These are phyloP conservation scores for Chlorophyllum brunneum DNA, from an alignment of 768 basidiomycete species.

Conservation along the genomic window DNA sequence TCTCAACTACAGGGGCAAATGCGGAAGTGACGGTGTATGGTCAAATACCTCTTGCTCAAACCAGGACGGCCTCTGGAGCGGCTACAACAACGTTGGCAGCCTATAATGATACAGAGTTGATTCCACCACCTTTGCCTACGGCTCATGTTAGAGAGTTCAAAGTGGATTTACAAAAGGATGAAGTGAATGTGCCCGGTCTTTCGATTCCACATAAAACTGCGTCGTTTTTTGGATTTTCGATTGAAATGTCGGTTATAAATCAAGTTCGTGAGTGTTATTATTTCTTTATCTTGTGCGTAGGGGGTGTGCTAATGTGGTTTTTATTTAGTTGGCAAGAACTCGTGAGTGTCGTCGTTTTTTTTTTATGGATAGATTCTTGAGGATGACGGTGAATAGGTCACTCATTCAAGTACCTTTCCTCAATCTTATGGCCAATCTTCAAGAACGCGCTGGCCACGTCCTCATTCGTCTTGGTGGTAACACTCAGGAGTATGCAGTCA, in stretches of 20 bases:
- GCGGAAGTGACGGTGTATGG: conserved; percentile 29
- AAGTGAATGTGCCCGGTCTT: conserved; percentile 26
- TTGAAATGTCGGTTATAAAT: conserved; percentile 71
- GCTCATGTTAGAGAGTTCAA: conserved; percentile 38
- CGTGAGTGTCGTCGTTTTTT: conserved; percentile 28
- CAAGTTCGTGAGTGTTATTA: conserved; percentile 48
- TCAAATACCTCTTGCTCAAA: conserved; percentile 26
- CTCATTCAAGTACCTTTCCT: conserved; percentile 59
- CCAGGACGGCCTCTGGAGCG: conserved; percentile 3
- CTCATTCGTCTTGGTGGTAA: conserved; percentile 74
- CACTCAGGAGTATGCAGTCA: conserved; percentile 63
- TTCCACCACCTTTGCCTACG: conserved; percentile 47
- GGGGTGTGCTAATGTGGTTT: not conserved
- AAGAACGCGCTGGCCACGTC: conserved; percentile 56
- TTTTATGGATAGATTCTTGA: not conserved
- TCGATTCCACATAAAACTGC: conserved; percentile 40
- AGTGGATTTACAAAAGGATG: conserved; percentile 36
- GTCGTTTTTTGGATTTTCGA: conserved; percentile 69
- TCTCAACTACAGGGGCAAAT: not conserved
- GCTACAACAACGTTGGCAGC: conserved; percentile 34
- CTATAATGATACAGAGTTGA: conserved; percentile 48
- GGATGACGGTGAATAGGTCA: conserved; percentile 29
- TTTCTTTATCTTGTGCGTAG: conserved; percentile 9
- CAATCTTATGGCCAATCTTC: conserved; percentile 70
- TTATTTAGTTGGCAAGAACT: conserved; percentile 46